These are phyloP conservation scores for Geotrichum bryndzae DNA, from an alignment of 1,139 yeast genomes.

Conservation along the genomic window DNA sequence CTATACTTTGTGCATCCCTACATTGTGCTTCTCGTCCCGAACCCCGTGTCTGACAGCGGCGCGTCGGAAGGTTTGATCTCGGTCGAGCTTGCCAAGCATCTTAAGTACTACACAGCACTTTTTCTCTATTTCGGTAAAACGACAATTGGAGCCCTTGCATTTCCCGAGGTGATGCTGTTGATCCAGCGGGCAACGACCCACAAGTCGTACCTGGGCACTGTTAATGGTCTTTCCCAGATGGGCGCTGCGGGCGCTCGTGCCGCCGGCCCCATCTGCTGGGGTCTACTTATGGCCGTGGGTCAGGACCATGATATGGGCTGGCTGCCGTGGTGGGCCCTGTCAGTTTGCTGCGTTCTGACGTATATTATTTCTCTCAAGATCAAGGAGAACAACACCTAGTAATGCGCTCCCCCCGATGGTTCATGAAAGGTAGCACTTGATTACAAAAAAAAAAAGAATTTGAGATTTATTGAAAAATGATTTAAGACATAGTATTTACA, in stretches of 20 bases:
- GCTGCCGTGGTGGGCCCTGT: slow-evolving; percentile 47
- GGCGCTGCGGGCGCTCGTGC: slow-evolving; percentile 52
- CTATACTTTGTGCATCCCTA: slow-evolving; percentile 48
- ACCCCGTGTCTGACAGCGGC: slow-evolving; percentile 17
- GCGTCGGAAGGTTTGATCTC: no score
- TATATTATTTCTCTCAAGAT: background rate
- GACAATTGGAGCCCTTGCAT: slow-evolving; percentile 25
- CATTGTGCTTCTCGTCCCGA: slow-evolving; percentile 40
- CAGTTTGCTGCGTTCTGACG: slow-evolving; percentile 27
- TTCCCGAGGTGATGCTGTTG: slow-evolving; percentile 30
- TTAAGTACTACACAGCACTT: slow-evolving; percentile 13
- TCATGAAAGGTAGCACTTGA: background rate
- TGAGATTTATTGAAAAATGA: background rate
- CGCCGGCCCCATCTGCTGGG: slow-evolving; percentile 56
- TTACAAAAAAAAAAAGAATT: no score
- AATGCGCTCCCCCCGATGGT: no score
- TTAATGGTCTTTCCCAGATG: slow-evolving; percentile 34
- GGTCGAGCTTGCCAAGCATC: background rate
- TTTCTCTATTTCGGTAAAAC: slow-evolving; percentile 21
- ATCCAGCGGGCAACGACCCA: slow-evolving; percentile 32
- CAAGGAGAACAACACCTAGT: background rate
- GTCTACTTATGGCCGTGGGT: slow-evolving; percentile 47
- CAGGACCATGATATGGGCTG: slow-evolving; percentile 43
- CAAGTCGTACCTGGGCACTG: slow-evolving; percentile 30
- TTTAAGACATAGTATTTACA: background rate